Base-by-base conservation (phyloP, 805 yeast genomes). In the Citeromyces matritensis region DNA sequence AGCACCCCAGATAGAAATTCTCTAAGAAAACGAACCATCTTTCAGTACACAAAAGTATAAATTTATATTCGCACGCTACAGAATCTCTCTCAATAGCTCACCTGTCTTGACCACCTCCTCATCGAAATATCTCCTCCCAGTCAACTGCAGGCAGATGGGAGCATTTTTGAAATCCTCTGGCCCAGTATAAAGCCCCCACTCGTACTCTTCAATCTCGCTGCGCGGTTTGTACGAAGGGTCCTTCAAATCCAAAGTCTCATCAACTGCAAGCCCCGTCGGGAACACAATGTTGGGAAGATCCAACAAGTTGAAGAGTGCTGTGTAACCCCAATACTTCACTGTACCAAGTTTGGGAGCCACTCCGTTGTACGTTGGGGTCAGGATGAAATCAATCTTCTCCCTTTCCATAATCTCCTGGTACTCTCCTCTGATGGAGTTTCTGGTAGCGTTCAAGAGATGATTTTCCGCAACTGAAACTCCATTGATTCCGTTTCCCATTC, bases 261-360 rank as follows among this genome's bases (percentile, higher is more conserved):
- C 79, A 41, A 58, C 72, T 41, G 51, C 54, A 36, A 70, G 52
- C 3, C 78, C 69, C 3, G 78, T 61, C 36, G 76, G 81, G 53
- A 73, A 59, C 0, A 63, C 59, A 33, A 71, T 65, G 24, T 68
- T 64, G 12, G 86, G 83, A 42, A 67, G 61, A 48, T 78, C 88
- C 37, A 76, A 49, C 34, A 75, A 44, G 51, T 78, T 78, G 72
- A 73, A 78, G 41, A 75, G 57, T 3, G 77, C 56, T 3, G 84
- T 75, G 57, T 78, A 79, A 2, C 83, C 75, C 83, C 85, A 78
- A 51, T 74, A 75, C 43, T 65, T 65, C 8, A 71, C 56, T 14
- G 62, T 61, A 31, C 65, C 71, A 4, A 75, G 73, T 33, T 61
- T 58, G 28, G 83, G 77, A 12, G 86, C 82, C 29, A 73, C 78